Evolutionary conservation across 495 filamentous ascomycete species (phyloP), one percentile per base, ranked within the genome.

Genomic region (Aspergillus avenaceus): DNA sequence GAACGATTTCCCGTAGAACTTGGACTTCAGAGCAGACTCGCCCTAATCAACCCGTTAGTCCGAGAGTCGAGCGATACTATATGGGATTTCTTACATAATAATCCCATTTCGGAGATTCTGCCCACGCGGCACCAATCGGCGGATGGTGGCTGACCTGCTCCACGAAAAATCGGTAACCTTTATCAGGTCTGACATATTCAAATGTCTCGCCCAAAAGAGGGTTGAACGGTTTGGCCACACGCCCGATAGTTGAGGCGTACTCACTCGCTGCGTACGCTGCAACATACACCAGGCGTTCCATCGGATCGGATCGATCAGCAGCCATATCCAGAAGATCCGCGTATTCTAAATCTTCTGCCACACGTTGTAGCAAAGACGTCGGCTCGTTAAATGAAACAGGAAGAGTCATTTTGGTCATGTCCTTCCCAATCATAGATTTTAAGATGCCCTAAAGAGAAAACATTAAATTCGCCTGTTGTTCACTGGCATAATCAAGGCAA

Each of bases 401-500:
- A 4, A 98, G 77, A 2, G 93, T 98, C 93, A 98, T 97, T 73
- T 91, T 97, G 16, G 93, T 98, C 93, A 98, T 97, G 64, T 98
- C 93, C 65, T 97, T 98, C 48, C 93, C 93, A 60, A 98, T 96
- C 93, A 98, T 98, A 32, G 93, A 98, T 75, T 97, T 97, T 41
- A 98, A 70, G 53, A 98, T 96, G 49, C 86, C 85, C 92, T 97
- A 52, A 27, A 45, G n/a, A n/a, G 9, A 42, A 46, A 18, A 14
- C 31, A 25, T 51, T 75, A 51, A 71, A 70, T 9, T 22, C 49
- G 16, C 53, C 34, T 38, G 21, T 36, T 47, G 44, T 12, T 42
- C 29, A 8, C 29, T 8, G 37, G 2, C 9, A 41, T 19, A 14
- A 36, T n/a, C n/a, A 4, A 3, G 31, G 14, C 6, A 28, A 38